Evolutionary conservation across 2,329 filamentous ascomycete species (phyloP), one percentile per base, ranked within the genome.

Genomic region (Trichoderma sp.): DNA sequence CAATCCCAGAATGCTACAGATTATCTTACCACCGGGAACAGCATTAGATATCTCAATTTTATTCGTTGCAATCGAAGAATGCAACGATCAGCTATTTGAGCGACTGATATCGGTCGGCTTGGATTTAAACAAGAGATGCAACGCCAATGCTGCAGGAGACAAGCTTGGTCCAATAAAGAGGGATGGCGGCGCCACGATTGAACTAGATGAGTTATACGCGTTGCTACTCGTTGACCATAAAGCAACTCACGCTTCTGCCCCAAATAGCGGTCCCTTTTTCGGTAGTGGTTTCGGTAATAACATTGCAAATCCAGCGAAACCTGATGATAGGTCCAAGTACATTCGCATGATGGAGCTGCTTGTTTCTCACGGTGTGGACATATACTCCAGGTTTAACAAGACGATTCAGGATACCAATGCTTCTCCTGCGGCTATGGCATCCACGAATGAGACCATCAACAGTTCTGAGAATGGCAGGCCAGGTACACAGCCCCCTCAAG

Each of bases 1-100:
- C 78, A 1, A 77, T 81, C n/a, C 35, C 69, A 27, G n/a, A 24
- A 45, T 66, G 35, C 38, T 38, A 0, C 14, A 31, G 14, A 50
- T 45, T 24, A 12, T 24, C 2, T 3, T 29, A n/a, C 59, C 59
- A 21, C 29, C 59, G 9, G 59, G 29, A 63, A 12, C 18, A 9
- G 33, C 29, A 33, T 18, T 33, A 3, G 27, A 63, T 21, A 33
- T 63, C 18, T 63, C 59, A 12, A 31, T n/a, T 11, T n/a, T 63
- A n/a, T 63, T 63, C 9, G n/a, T 35, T 35, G 29, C 59, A 21
- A 63, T 63, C 59, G 59, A 63, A 63, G 59, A 63, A 35, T 63
- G 59, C 11, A 33, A 63, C 18, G 29, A 3, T 24, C 9, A 63
- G 33, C 8, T 63, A 11, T 63, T 31, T 33, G 59, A 63, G 18